These are phyloP conservation scores for Melanomma pulvis-pyrius DNA, from an alignment of 495 filamentous ascomycete species.

Conservation along the genomic window DNA sequence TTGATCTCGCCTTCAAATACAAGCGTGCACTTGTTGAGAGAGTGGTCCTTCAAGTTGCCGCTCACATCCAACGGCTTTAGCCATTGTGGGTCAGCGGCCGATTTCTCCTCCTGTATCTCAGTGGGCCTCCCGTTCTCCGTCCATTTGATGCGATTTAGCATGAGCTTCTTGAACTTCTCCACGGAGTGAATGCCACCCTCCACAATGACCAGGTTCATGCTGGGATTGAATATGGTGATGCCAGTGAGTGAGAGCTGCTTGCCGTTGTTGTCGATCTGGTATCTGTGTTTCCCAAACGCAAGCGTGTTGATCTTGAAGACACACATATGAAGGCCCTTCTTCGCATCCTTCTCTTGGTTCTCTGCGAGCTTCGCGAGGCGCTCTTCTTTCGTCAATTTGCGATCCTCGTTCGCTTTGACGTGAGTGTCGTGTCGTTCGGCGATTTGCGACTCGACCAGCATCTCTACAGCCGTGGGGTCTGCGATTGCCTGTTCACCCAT, in stretches of 20 bases:
- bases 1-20: constrained; percentile 88
- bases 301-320: constrained; percentile 90
- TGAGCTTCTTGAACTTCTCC: constrained; percentile 81
- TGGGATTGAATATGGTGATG: constrained; percentile 84
- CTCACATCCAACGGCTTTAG: constrained; percentile 72
- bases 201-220: constrained; percentile 84
- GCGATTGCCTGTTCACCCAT: constrained; percentile 97
- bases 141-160: constrained; percentile 94
- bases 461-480: constrained; percentile 96
- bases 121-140: constrained; percentile 78
- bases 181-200: constrained; percentile 85
- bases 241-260: constrained; percentile 85
- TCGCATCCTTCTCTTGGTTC: constrained; percentile 86
- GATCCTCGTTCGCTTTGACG: constrained; percentile 76
- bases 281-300: constrained; percentile 86
- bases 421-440: constrained; percentile 79
- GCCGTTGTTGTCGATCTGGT: constrained; percentile 88
- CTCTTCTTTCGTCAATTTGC: constrained; percentile 89
- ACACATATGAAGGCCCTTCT: constrained; percentile 77
- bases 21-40: constrained; percentile 74
- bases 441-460: constrained; percentile 87
- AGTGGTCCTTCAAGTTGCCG: constrained; percentile 77
- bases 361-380: constrained; percentile 77
- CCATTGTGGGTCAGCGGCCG: constrained; percentile 68
- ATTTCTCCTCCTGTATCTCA: constrained; percentile 60